These are phyloP conservation scores for Diutina rugosa DNA, from an alignment of 1,139 yeast species.

Conservation along the genomic window DNA sequence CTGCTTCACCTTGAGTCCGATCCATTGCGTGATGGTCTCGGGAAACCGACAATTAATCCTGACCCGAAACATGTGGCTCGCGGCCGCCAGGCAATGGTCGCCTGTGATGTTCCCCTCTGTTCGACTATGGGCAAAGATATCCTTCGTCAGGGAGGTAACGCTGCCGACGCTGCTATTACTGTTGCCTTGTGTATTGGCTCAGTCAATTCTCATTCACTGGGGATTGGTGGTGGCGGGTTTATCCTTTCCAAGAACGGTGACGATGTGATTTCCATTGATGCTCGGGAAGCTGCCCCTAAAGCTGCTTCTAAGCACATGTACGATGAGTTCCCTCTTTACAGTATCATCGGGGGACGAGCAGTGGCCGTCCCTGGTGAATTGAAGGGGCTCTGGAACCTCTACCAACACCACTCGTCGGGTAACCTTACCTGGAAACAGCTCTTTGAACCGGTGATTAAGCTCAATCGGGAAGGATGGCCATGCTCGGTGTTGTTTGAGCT, in stretches of 20 bases:
- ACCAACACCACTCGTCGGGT: slow-evolving; percentile 54
- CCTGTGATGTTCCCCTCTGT: slow-evolving; percentile 63
- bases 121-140: slow-evolving; percentile 57
- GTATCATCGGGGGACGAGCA: slow-evolving; percentile 75
- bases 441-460: slow-evolving; percentile 58
- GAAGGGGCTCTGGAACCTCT: slow-evolving; percentile 60
- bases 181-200: slow-evolving; percentile 84
- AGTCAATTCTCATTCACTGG: slow-evolving; percentile 71
- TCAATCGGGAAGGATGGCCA: slow-evolving; percentile 58
- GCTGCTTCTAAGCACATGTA: slow-evolving; percentile 56
- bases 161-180: slow-evolving; percentile 90
- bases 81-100: slow-evolving; percentile 50
- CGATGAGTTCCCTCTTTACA: slow-evolving; percentile 22
- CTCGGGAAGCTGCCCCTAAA: slow-evolving; percentile 78
- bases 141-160: slow-evolving; percentile 51
- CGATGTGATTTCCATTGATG: slow-evolving; percentile 57
- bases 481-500: slow-evolving; percentile 22
- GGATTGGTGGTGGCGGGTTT: slow-evolving; percentile 89
- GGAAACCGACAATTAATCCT: slow-evolving; percentile 24
- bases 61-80: slow-evolving; percentile 14
- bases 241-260: slow-evolving; percentile 40
- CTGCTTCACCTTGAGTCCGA: slow-evolving; percentile 6
- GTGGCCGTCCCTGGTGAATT: slow-evolving; percentile 86
- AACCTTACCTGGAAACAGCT: slow-evolving; percentile 59
- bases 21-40: slow-evolving; percentile 18